These are phyloP conservation scores for Discostella stelligera DNA, from an alignment of 352 stramenopile genomes.

Conservation along the genomic window DNA sequence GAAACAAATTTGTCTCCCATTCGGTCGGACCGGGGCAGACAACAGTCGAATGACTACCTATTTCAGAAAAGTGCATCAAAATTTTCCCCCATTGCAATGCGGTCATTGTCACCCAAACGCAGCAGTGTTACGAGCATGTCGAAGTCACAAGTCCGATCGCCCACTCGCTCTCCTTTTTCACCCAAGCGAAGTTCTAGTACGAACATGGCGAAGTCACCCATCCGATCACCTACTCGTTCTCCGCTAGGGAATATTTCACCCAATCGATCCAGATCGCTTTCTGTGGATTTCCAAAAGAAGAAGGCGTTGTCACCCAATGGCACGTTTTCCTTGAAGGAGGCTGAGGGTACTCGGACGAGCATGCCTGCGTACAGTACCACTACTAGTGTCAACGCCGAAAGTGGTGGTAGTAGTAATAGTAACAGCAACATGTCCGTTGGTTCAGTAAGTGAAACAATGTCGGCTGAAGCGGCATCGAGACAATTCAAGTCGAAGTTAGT, in stretches of 20 bases:
- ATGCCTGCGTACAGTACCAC: not conserved
- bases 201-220: conserved; percentile 23
- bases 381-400: not conserved
- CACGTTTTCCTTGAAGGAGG: conserved; percentile 49
- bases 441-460: conserved; percentile 14
- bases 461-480: not conserved
- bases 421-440: conserved; percentile 36
- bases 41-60: not conserved
- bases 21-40: not conserved
- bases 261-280: not conserved
- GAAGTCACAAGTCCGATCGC: not conserved
- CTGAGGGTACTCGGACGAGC: conserved; percentile 15
- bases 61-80: not conserved
- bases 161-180: conserved; percentile 7
- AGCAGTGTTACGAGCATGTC: not conserved
- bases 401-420: not conserved
- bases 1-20: not conserved
- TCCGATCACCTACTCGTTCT: conserved; percentile 20
- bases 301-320: conserved; percentile 37
- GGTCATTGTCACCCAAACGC: not conserved
- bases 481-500: conserved; percentile 1
- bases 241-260: conserved; percentile 11
- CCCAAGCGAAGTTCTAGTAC: conserved; percentile 23
- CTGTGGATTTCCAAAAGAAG: conserved; percentile 17
- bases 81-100: not conserved